Conservation (phyloP, 1,139 yeast genomes). For the Pneumocystis jirovecii region DNA sequence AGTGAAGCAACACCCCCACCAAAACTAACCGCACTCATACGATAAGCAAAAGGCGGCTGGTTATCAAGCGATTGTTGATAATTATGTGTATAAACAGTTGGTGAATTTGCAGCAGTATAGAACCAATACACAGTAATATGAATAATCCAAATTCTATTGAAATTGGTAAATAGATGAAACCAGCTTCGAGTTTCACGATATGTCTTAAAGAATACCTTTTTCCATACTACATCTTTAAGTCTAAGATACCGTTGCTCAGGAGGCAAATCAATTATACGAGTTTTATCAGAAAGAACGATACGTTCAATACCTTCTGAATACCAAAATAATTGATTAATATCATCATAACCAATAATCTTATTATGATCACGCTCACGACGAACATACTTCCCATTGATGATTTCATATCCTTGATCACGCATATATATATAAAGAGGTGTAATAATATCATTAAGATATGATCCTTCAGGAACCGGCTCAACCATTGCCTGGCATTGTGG, state of each 20-base stretch:
- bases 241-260: slow-evolving; percentile 75
- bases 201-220: slow-evolving; percentile 84
- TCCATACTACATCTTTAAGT: slow-evolving; percentile 89
- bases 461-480: slow-evolving; percentile 63
- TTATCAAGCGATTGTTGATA: slow-evolving; percentile 72
- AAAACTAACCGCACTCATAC: slow-evolving; percentile 85
- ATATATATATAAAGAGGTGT: slow-evolving; percentile 84
- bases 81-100: slow-evolving; percentile 73
- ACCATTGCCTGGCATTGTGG: slow-evolving; percentile 60
- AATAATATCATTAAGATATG: slow-evolving; percentile 75
- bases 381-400: slow-evolving; percentile 84
- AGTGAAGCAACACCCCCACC: slow-evolving; percentile 80
- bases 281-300: slow-evolving; percentile 78
- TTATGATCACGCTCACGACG: slow-evolving; percentile 96
- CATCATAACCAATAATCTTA: slow-evolving; percentile 90
- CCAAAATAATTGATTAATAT: slow-evolving; percentile 97
- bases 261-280: slow-evolving; percentile 81
- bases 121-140: slow-evolving; percentile 87
- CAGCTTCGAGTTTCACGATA: slow-evolving; percentile 94
- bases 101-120: slow-evolving; percentile 85
- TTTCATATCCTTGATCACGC: slow-evolving; percentile 90
- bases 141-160: slow-evolving; percentile 94
- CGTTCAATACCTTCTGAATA: slow-evolving; percentile 97
- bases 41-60: slow-evolving; percentile 70
- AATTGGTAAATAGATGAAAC: slow-evolving; percentile 90